Percentiles rank a stretch among this genome's conserved stretches.
These are phyloP conservation scores for Fusarium musae DNA, from an alignment of 2,329 filamentous ascomycete species.

Conservation along the genomic window DNA sequence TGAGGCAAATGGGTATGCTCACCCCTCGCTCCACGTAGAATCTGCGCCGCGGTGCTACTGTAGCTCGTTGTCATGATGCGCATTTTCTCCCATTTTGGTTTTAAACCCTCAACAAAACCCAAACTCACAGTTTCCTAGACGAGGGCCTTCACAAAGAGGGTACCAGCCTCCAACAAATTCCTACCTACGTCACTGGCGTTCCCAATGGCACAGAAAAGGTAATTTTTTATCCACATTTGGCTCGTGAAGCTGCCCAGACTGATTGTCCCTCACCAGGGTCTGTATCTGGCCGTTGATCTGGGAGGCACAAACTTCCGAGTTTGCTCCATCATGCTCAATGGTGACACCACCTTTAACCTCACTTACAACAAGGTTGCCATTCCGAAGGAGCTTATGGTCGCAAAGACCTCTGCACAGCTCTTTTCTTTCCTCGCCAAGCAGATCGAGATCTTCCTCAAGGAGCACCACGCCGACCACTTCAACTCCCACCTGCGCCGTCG, in stretches of 20 bases:
- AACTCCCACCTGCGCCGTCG: conserved; percentile 74
- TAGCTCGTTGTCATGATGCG: conserved; percentile 24
- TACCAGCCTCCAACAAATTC: conserved; percentile 92
- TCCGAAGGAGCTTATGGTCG: conserved; percentile 88
- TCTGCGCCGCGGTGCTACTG: conserved; percentile 5
- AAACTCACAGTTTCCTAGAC: conserved; percentile 59
- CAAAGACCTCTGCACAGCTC: conserved; percentile 85
- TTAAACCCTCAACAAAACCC: conserved; percentile 12
- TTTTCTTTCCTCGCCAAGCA: conserved; percentile 94
- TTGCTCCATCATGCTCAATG: conserved; percentile 92
- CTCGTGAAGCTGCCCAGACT: conserved; percentile 7
- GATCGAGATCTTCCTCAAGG: conserved; percentile 87
- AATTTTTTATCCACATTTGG: conserved; percentile 35
- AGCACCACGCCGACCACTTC: conserved; percentile 90
- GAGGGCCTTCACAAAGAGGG: conserved; percentile 84
- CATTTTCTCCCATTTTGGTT: conserved; percentile 7
- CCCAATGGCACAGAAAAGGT: conserved; percentile 99
- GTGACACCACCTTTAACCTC: conserved; percentile 93
- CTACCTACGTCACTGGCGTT: conserved; percentile 94
- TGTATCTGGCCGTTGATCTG: conserved; percentile 97
- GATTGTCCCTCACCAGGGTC: conserved; percentile 67
- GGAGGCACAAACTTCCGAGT: conserved; percentile 98
- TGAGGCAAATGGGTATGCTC: conserved; percentile 78
- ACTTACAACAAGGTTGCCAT: conserved; percentile 94
- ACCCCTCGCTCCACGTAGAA: conserved; percentile 1